Percentiles rank a stretch among this genome's conserved stretches.
Evolutionary conservation across 768 basidiomycete species (phyloP).

Genomic region (Panus rudis): DNA sequence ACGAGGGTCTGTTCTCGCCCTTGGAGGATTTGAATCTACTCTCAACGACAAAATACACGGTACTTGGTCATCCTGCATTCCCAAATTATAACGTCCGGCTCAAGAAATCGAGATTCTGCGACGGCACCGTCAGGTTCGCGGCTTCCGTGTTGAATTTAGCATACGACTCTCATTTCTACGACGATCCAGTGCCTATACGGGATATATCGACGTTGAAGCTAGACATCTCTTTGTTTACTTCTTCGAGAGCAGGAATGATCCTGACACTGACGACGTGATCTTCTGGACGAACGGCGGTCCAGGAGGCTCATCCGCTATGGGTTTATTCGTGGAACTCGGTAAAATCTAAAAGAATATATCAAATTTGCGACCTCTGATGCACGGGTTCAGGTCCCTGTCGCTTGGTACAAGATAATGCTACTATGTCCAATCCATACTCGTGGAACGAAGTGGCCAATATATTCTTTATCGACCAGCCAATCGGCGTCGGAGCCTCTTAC

Average conservation of each 20-base stretch:
- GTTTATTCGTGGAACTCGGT: constrained; percentile 44
- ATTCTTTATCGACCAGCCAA: constrained; percentile 35
- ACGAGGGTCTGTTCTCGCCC: constrained; percentile 12
- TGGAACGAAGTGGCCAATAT: constrained; percentile 62
- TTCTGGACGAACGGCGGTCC: constrained; percentile 31
- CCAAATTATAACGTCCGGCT: constrained; percentile 47
- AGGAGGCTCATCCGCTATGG: constrained; percentile 20
- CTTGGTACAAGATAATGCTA: constrained; percentile 40
- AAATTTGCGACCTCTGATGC: constrained; percentile 42
- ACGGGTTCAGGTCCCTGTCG: constrained; percentile 70
- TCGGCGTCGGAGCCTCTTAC: constrained; percentile 27
- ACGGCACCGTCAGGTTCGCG: constrained; percentile 49
- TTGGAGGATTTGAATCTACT: constrained; percentile 9
- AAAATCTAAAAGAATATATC: not conserved
- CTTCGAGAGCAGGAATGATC: constrained; percentile 36
- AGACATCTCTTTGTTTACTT: constrained; percentile 41
- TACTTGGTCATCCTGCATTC: constrained; percentile 35
- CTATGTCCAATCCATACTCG: constrained; percentile 46
- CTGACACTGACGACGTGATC: constrained; percentile 24
- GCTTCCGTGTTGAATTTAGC: not conserved
- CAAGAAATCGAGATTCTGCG: constrained; percentile 54
- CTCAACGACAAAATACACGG: constrained; percentile 15
- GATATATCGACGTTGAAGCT: constrained; percentile 64
- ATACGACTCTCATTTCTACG: not conserved
- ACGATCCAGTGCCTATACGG: constrained; percentile 50